Conservation (phyloP, 192 early-diverging fungal species). For the Backusella psychrophila region DNA sequence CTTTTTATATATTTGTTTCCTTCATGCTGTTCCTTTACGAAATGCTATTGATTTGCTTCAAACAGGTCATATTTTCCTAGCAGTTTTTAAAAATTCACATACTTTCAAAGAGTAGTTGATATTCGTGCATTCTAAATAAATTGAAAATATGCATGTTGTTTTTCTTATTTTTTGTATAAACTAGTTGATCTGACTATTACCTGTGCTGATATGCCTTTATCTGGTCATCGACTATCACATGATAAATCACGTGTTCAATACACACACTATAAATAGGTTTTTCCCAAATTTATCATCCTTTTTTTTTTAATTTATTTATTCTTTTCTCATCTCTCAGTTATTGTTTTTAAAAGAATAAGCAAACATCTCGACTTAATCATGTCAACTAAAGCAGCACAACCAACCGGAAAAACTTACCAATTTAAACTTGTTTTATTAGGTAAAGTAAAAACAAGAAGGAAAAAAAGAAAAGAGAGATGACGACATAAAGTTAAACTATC, state of each 20-base stretch:
- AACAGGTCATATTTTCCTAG: too few species aligned
- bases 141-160: too few species aligned
- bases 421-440: conserved; percentile 95
- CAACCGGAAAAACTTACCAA: conserved; percentile 66
- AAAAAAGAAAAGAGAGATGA: conserved; percentile 7
- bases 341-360: not conserved
- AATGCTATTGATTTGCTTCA: too few species aligned
- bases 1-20: too few species aligned
- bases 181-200: too few species aligned
- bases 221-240: not conserved
- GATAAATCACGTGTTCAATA: not conserved
- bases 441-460: conserved; percentile 22
- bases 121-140: too few species aligned
- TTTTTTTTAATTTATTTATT: not conserved
- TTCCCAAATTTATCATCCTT: not conserved
- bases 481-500: not conserved
- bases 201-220: too few species aligned
- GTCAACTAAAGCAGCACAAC: conserved; percentile 4
- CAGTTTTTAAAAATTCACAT: too few species aligned
- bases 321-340: not conserved
- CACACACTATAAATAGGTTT: not conserved
- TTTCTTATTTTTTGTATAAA: too few species aligned
- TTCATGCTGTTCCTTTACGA: too few species aligned
- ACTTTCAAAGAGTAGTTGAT: too few species aligned
- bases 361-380: not conserved